Base-by-base conservation (phyloP, 2,329 filamentous ascomycete species). In the Colletotrichum magnum region DNA sequence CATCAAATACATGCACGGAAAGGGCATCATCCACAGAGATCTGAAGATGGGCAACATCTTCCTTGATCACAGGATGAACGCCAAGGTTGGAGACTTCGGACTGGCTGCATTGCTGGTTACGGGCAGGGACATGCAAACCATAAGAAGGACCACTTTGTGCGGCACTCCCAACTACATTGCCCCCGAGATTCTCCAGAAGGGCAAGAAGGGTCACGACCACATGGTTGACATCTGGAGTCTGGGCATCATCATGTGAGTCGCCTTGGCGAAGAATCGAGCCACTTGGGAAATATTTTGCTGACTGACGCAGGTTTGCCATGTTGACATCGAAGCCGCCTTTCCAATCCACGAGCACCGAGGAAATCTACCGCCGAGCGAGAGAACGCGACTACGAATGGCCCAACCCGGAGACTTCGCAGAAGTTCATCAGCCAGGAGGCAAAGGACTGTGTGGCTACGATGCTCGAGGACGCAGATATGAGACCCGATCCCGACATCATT, bases 21-120 rank as follows among this genome's bases (percentile, higher is more conserved):
- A 97, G 78, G 96, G 95, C 73, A 97, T 99, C 71, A 97, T 98
- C 58, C 96, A 99, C 81, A 90, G 96, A 58, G 96, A 99, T 80
- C 82, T 99, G 74, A 99, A 99, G 82, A 98, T 98, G 86, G 97
- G 96, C 57, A 99, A 99, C 79, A 92, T 99, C 73, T 99, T 99
- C 76, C 86, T 99, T 60, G 96, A 99, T 79, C 89, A 90, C 62
- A 87, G 94, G 73, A 98, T 99, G 95, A 97, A 99, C 77, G 92
- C 97, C 75, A 99, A 99, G 79, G 94, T 99, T 75, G 96, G 96
- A 52, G 96, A 99, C 79, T 99, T 99, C 82, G 96, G 96, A 3
- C 86, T 99, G 64, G 96, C 96, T 36, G 96, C 97, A 32, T 86
- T 99, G 74, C 86, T 98, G 65, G 91, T 98, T 52, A 97, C 95